Evolutionary conservation across 148 eudicot genomes (phyloP).

Genomic region (Polygonum maritimum): DNA sequence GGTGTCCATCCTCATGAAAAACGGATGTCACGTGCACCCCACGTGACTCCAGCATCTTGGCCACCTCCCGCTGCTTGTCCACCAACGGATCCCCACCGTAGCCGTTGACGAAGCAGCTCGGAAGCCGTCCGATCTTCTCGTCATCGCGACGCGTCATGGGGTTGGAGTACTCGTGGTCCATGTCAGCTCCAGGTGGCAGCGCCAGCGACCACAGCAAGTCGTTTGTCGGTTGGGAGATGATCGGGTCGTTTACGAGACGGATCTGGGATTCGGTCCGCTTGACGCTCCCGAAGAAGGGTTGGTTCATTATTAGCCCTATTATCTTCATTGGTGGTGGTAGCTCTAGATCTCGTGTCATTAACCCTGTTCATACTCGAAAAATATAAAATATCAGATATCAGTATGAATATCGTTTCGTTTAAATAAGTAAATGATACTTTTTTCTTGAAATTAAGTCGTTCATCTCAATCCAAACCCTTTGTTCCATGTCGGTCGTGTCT

Average conservation of each 20-base stretch:
- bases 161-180: constrained; percentile 59
- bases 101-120: constrained; percentile 53
- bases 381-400: too few relatives aligned
- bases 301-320: constrained; percentile 69
- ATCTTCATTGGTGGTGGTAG: constrained; percentile 62
- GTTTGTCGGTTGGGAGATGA: constrained; percentile 28
- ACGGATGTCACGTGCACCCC: constrained; percentile 44
- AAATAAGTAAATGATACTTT: too few relatives aligned
- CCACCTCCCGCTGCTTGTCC: constrained; percentile 62
- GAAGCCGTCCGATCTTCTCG: constrained; percentile 52
- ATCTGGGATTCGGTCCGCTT: constrained; percentile 40
- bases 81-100: constrained; percentile 63
- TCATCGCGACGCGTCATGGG: constrained; percentile 18
- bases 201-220: constrained; percentile 67
- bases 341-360: constrained; percentile 45
- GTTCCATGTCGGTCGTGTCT: too few relatives aligned
- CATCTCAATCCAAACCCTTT: too few relatives aligned
- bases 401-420: too few relatives aligned
- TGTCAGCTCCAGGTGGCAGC: constrained; percentile 47
- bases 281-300: constrained; percentile 65
- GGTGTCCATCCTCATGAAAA: constrained; percentile 52
- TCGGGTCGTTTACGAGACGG: constrained; percentile 2
- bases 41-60: constrained; percentile 41
- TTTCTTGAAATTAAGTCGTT: too few relatives aligned
- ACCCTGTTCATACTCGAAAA: constrained; percentile 12